Evolutionary conservation across 75 land plant species (phyloP), one percentile per base, ranked within the genome.

Genomic region (Picea sitchensis): DNA sequence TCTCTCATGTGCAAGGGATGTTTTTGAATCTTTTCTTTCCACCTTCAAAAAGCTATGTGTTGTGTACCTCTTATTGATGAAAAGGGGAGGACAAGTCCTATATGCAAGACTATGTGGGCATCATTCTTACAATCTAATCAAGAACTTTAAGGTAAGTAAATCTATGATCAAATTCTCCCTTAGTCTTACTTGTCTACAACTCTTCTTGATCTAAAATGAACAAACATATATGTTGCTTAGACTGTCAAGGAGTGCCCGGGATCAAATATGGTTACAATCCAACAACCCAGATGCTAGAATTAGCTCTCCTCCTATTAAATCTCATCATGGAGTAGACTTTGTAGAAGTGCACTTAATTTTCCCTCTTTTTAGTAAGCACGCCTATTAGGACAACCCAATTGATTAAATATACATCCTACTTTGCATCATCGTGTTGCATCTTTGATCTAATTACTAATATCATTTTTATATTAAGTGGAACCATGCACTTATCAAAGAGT

Each of bases 211-310:
- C 1, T 36, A 2, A 36, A 36, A 36, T 1, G 38, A 36, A 36
- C 44, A 41, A 41, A 41, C 3, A 41, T 41, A 41, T 41, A 47
- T 14, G 11, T 47, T n/a, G 20, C 12, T 21, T 61, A 92, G 92
- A 86, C 89, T 73, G 62, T 92, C 61, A 83, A 80, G 89, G 93
- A 13, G 86, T 90, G 30, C 81, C 84, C 1, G 88, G 81, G 51
- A 88, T 90, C 54, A 86, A 13, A 26, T 90, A 92, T 1, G 90
- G 90, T 12, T 77, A 84, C 83, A 92, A 92, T 78, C 94, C 94
- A 72, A 90, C 94, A 56, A 90, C 88, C 32, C 90, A 93, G 92
- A 88, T 92, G 94, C 69, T 92, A 58, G 90, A 92, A 51, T 88
- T 36, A 90, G 79, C 62, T 67, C 86, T 47, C 15, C 80, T 1